These are phyloP conservation scores for Candida qinlingensis DNA, from an alignment of 805 yeast species.

Conservation along the genomic window DNA sequence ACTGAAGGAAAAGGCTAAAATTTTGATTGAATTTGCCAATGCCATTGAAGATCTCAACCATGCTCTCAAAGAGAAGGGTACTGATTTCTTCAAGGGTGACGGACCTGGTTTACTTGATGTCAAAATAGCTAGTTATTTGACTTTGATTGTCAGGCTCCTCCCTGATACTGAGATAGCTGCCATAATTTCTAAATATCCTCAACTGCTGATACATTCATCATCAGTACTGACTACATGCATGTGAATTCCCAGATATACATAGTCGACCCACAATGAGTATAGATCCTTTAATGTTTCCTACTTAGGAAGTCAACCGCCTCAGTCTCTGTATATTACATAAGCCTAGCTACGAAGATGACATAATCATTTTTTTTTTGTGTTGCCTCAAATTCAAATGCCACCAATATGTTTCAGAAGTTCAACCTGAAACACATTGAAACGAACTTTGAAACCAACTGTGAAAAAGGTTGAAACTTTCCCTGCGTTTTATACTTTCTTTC, in stretches of 20 bases:
- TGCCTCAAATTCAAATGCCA: conserved; percentile 3
- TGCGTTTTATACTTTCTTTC: neutral
- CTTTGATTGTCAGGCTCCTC: conserved; percentile 21
- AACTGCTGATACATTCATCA: neutral
- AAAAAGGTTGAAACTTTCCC: neutral
- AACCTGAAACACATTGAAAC: conserved; percentile 5
- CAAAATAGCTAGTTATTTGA: conserved; percentile 29
- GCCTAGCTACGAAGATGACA: neutral
- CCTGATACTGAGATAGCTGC: neutral
- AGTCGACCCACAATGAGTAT: no score
- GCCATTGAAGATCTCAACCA: conserved; percentile 23
- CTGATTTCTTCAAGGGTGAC: conserved; percentile 13
- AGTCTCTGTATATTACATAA: no score
- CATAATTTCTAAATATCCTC: neutral
- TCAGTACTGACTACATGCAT: neutral
- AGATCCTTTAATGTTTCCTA: no score
- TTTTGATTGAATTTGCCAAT: conserved; percentile 18
- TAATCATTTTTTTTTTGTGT: neutral
- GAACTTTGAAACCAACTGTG: neutral
- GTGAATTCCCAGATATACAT: no score
- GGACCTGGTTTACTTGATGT: conserved; percentile 26
- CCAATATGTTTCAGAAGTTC: conserved; percentile 5
- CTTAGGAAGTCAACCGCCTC: no score
- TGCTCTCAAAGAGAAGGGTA: conserved; percentile 15
- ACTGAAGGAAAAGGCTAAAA: conserved; percentile 14